These are phyloP conservation scores for Waitea zeae DNA, from an alignment of 1,284 basidiomycete species.

Conservation along the genomic window DNA sequence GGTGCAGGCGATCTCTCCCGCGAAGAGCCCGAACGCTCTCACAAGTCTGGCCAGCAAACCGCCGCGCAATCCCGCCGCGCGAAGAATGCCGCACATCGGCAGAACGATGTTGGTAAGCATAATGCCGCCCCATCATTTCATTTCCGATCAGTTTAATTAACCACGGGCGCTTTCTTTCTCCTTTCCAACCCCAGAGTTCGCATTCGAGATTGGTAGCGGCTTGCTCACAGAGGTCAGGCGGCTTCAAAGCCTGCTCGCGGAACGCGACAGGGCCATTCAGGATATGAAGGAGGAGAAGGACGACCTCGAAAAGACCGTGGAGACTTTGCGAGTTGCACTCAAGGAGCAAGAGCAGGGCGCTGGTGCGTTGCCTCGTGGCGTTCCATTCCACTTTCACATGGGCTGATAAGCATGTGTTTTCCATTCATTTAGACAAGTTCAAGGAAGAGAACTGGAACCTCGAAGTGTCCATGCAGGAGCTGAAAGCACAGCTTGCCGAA, in stretches of 20 bases:
- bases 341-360: constrained; percentile 63
- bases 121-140: neutral
- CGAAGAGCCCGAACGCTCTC: constrained; percentile 24
- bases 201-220: constrained; percentile 88
- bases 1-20: constrained; percentile 19
- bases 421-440: constrained; percentile 45
- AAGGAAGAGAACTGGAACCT: constrained; percentile 99
- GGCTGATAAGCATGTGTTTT: constrained; percentile 5
- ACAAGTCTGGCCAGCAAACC: constrained; percentile 24
- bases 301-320: constrained; percentile 60
- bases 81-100: constrained; percentile 72
- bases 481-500: constrained; percentile 55
- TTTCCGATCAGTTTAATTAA: too few relatives aligned
- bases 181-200: constrained; percentile 51
- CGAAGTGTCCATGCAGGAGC: constrained; percentile 83
- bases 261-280: constrained; percentile 78
- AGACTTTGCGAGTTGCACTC: constrained; percentile 51
- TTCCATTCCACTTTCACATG: too few relatives aligned
- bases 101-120: constrained; percentile 65
- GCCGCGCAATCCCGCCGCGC: constrained; percentile 69
- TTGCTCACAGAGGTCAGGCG: constrained; percentile 78
- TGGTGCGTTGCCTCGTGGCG: constrained; percentile 29
- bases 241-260: constrained; percentile 72
- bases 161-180: neutral
- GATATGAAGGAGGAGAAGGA: constrained; percentile 81